Base-by-base conservation (phyloP, 441 rosid species). In the Populus hybrid region DNA sequence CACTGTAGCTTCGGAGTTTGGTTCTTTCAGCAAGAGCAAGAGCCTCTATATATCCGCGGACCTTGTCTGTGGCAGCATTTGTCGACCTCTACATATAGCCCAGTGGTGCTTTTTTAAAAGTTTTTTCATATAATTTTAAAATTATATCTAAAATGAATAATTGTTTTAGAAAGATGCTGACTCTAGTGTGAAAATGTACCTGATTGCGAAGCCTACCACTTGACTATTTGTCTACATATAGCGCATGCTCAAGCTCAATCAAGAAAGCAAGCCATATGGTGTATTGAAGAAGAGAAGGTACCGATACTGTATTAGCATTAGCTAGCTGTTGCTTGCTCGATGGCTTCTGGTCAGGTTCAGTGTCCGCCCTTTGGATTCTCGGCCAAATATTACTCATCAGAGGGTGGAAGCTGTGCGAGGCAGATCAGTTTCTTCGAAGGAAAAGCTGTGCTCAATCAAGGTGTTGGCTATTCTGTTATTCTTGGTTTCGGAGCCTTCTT, bases 401-500 rank as follows among this genome's bases (percentile, higher is more conserved):
- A 82, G 67, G 88, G 86, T 24, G 78, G 78, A 20, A 75, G 78
- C 67, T 95, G 99, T 72, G 82, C 78, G 70, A 85, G 98, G 82
- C 91, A 82, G 83, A 78, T 80, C 81, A 92, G 97, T 77, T 95
- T 90, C 90, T 93, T 95, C 75, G 85, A 85, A 20, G 92, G 87
- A 42, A 88, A 90, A 77, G 61, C 93, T 7, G 92, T 88, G 67
- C 90, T 93, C 20, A 89, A 90, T 79, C 94, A 93, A 84, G 94
- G 92, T 0, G 91, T 92, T 69, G 99, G 99, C 38, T 93, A 93
- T 79, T 87, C 98, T 42, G 88, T 92, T 68, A 88, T 93, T 77
- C 90, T 93, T 74, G 97, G 94, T n/a, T 94, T 94, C 35, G 99
- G 99, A 32, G 94, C 93, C 74, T 94, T 94, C 86, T 94, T 94